phyloP scores from a whole-genome alignment of 176 grass and related monocot species.

The Cymbopogon citratus region DNA sequence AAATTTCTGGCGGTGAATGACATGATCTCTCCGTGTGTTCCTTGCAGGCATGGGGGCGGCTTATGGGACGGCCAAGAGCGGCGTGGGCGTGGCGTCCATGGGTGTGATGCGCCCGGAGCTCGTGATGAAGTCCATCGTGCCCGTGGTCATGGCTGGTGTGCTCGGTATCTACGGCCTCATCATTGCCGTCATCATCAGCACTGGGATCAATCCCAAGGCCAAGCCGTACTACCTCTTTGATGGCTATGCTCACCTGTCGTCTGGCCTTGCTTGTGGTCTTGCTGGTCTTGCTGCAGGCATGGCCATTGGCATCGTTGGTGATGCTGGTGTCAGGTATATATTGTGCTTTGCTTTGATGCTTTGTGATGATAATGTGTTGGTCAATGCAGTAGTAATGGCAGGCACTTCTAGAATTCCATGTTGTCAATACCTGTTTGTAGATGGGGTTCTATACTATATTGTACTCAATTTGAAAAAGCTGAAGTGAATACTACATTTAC shows the following conservation, averaged over 20 bases:
- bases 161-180: slow-evolving; percentile 73
- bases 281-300: slow-evolving; percentile 58
- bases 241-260: slow-evolving; percentile 57
- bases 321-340: slow-evolving; percentile 60
- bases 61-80: slow-evolving; percentile 66
- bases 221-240: slow-evolving; percentile 73
- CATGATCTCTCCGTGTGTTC: background rate
- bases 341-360: background rate
- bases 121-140: slow-evolving; percentile 74
- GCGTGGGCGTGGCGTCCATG: slow-evolving; percentile 65
- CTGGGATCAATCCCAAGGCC: slow-evolving; percentile 75
- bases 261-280: slow-evolving; percentile 58
- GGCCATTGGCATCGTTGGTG: slow-evolving; percentile 69
- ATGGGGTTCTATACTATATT: background rate
- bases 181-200: slow-evolving; percentile 68
- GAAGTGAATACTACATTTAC: background rate
- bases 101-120: slow-evolving; percentile 71
- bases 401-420: background rate
- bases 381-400: background rate
- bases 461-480: background rate
- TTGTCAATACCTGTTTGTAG: background rate
- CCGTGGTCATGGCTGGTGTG: slow-evolving; percentile 72
- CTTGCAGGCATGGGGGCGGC: slow-evolving; percentile 63
- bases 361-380: background rate
- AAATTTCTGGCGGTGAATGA: too few species aligned